Evolutionary conservation across 2,329 filamentous ascomycete genomes (phyloP).

Genomic region (Elsinoe perseae): DNA sequence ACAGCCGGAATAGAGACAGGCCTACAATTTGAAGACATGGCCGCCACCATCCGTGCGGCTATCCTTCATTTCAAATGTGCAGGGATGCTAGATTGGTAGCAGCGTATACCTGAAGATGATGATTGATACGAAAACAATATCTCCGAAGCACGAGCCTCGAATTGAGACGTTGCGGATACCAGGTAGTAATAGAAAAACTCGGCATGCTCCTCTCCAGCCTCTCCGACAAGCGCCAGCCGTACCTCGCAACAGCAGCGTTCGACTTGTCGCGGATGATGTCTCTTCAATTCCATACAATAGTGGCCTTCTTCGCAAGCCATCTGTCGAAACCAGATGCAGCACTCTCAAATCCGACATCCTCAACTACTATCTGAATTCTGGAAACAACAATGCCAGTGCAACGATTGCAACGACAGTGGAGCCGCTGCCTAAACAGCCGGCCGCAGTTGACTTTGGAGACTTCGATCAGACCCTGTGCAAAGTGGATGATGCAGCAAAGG

Average conservation of each 20-base stretch:
- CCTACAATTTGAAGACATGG: conserved; percentile 1
- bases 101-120: background rate
- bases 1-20: background rate
- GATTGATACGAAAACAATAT: background rate
- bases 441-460: background rate
- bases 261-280: background rate
- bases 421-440: background rate
- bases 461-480: background rate
- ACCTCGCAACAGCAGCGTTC: background rate
- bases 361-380: conserved; percentile 5
- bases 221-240: background rate
- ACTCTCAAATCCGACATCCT: conserved; percentile 10
- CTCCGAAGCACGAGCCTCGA: conserved; percentile 7
- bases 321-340: conserved; percentile 3
- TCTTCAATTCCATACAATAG: conserved; percentile 1
- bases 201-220: background rate
- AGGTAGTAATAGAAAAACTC: background rate
- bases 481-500: background rate
- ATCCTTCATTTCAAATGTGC: background rate
- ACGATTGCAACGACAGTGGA: background rate
- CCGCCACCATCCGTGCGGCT: conserved; percentile 3
- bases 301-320: background rate
- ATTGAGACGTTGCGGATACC: conserved; percentile 8
- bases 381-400: background rate
- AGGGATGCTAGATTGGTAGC: background rate